Conservation (phyloP, 1,284 basidiomycete genomes). For the Marasmius sp. region DNA sequence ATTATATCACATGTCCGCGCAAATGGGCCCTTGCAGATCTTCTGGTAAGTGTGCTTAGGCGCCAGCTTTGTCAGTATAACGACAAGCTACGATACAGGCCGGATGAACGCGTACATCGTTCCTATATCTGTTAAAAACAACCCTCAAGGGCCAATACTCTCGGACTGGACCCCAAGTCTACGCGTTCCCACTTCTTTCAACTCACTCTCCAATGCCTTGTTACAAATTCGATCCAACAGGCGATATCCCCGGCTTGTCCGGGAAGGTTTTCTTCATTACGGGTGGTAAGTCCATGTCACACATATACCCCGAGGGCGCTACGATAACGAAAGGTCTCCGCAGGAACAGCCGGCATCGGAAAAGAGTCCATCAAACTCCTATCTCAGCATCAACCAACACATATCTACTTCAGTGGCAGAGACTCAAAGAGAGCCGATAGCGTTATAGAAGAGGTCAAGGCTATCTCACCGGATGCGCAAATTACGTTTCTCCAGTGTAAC, state of each 20-base stretch:
- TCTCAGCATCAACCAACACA: slow-evolving; percentile 14
- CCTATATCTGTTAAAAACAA: too few relatives aligned
- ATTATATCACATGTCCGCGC: too few relatives aligned
- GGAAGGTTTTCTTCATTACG: background rate
- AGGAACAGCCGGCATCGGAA: slow-evolving; percentile 18
- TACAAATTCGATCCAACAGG: background rate
- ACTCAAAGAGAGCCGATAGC: slow-evolving; percentile 3
- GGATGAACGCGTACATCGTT: too few relatives aligned
- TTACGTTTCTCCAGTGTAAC: slow-evolving; percentile 16
- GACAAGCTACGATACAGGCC: too few relatives aligned
- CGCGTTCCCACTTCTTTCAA: background rate
- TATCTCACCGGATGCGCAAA: background rate
- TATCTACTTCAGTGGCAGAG: slow-evolving; percentile 16
- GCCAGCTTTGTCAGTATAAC: too few relatives aligned
- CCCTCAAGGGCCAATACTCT: too few relatives aligned
- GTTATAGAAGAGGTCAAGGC: slow-evolving; percentile 2
- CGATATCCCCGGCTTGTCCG: background rate
- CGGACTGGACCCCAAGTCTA: too few relatives aligned
- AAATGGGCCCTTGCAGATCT: too few relatives aligned
- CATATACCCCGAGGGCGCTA: background rate
- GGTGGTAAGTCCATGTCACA: background rate
- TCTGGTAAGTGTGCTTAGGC: too few relatives aligned
- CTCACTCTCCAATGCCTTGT: background rate
- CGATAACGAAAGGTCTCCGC: background rate
- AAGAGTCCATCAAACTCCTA: slow-evolving; percentile 15